Evolutionary conservation across 169 alveolate species (phyloP).

Genomic region (Plasmodium coatneyi): DNA sequence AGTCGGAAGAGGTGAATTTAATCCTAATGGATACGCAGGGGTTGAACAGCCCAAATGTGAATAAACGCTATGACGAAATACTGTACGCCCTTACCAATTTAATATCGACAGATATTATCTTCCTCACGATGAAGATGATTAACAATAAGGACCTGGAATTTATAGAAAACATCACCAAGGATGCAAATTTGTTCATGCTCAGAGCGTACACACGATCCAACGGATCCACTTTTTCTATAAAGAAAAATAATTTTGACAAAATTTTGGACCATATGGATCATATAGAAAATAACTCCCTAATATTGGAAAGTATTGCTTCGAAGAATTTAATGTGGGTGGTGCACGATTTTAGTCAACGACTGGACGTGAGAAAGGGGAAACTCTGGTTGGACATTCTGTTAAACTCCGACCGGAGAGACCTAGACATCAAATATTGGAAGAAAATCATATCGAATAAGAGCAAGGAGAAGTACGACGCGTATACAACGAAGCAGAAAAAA

Average conservation of each 20-base stretch:
- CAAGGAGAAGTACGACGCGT: conserved; percentile 73
- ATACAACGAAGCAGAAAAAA: conserved; percentile 67
- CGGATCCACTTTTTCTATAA: conserved; percentile 76
- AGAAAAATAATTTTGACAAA: conserved; percentile 71
- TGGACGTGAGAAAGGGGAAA: conserved; percentile 72
- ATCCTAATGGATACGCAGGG: conserved; percentile 85
- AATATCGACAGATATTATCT: conserved; percentile 81
- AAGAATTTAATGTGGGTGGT: conserved; percentile 76
- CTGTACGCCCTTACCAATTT: conserved; percentile 81
- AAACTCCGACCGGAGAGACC: conserved; percentile 75
- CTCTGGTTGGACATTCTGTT: conserved; percentile 66
- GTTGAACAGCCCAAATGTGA: conserved; percentile 80
- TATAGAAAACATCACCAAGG: conserved; percentile 78
- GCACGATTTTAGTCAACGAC: conserved; percentile 75
- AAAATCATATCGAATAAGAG: conserved; percentile 72
- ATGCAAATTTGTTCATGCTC: conserved; percentile 74
- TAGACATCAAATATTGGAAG: conserved; percentile 74
- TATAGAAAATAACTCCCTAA: conserved; percentile 62
- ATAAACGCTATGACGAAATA: conserved; percentile 82
- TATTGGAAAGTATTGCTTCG: conserved; percentile 74
- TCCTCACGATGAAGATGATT: conserved; percentile 79
- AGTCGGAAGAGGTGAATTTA: conserved; percentile 77
- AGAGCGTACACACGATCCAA: conserved; percentile 74
- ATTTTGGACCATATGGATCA: conserved; percentile 42
- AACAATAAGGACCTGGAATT: conserved; percentile 78